Base-by-base conservation (phyloP, 805 yeast species). In the Myxozyma melibiosi region DNA sequence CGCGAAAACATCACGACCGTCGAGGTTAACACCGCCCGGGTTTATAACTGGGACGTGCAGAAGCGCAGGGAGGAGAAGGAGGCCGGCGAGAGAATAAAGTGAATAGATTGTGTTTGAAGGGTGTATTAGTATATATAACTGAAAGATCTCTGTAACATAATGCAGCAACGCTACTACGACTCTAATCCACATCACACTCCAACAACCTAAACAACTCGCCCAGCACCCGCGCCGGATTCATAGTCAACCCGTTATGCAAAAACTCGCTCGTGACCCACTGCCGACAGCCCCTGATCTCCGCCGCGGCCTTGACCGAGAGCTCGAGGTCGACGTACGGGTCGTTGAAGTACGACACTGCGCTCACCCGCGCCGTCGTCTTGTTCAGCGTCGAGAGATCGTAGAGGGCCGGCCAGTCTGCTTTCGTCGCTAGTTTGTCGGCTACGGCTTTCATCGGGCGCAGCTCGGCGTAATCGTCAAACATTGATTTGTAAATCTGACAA, bases 1-100 rank as follows among this genome's bases (percentile, higher is more conserved):
- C 82, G 94, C 63, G 94, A 88, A 64, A 90, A 90, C 66, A 91
- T 92, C 61, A 94, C 99, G 14, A 92, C 97, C 2, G 89, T 94
- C 91, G 98, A 94, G 72, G 99, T 94, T 50, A 94, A 94, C 70
- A 90, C 96, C 16, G 97, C 99, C 0, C 80, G 99, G 63, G 69
- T 66, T 18, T 42, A 40, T 41, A 72, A 71, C 63, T 73, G 73
- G 74, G 73, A 73, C 48, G 75, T 73, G 2, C 72, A 71, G 24
- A 57, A 66, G 59, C 65, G 74, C 51, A 58, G 57, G 49, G 59
- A 65, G 22, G 63, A 61, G 47, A 43, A 47, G 16, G 51, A 60
- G 20, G 33, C 41, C 8, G 55, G 51, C 2, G 52, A 35, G 33
- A 5, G 31, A 27, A 27, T 31, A 41, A 24, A 43, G 18, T 28